A percentile compares a stretch with the other conserved stretches of the same genome.
Conservation (phyloP, 441 rosid genomes). For the Euphorbia celastroides region DNA sequence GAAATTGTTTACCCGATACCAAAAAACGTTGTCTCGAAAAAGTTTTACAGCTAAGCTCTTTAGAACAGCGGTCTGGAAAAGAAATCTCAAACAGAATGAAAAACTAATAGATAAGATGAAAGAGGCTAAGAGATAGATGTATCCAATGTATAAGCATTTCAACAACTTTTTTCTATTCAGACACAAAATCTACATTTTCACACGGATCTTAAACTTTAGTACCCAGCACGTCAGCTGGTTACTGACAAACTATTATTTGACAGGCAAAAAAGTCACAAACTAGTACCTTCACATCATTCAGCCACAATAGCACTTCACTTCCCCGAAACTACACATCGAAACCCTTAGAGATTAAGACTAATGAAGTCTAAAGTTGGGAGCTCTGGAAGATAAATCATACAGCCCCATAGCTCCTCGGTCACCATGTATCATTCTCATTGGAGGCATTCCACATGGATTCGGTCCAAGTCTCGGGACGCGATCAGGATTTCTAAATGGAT, state of each 20-base stretch:
- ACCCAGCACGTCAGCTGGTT: background rate
- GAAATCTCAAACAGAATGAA: no score
- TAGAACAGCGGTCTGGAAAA: no score
- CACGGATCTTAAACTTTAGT: background rate
- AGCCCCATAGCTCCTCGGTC: slow-evolving; percentile 27
- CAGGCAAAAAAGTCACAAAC: background rate
- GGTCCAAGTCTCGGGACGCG: slow-evolving; percentile 20
- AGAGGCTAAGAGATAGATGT: background rate
- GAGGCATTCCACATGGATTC: slow-evolving; percentile 15
- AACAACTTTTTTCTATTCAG: background rate
- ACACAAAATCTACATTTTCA: background rate
- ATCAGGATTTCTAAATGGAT: background rate
- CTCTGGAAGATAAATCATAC: slow-evolving; percentile 7
- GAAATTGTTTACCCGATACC: no score
- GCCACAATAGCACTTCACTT: background rate
- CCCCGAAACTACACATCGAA: slow-evolving; percentile 7
- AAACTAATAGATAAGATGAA: background rate
- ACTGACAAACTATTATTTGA: background rate
- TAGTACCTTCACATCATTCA: background rate
- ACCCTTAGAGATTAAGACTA: slow-evolving; percentile 32
- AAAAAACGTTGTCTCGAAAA: no score
- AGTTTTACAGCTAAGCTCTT: no score
- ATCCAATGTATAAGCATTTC: background rate
- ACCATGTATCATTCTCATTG: slow-evolving; percentile 23
- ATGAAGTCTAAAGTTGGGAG: slow-evolving; percentile 9